These are phyloP conservation scores for Peronospora destructor DNA, from an alignment of 352 stramenopile species.

Conservation along the genomic window DNA sequence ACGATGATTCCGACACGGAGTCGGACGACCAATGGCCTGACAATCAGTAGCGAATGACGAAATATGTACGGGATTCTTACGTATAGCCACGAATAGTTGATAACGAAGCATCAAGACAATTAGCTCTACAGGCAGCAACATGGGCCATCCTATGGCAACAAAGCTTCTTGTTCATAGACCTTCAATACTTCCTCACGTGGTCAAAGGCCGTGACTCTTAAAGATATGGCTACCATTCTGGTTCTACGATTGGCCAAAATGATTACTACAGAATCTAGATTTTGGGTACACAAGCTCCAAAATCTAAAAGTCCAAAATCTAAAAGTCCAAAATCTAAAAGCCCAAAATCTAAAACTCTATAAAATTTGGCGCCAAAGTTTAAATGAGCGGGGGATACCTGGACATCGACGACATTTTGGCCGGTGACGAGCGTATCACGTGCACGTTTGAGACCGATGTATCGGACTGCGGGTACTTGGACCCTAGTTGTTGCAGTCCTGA, in stretches of 20 bases:
- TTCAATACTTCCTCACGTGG: constrained; percentile 63
- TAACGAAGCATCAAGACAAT: background rate
- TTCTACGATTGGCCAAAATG: constrained; percentile 2
- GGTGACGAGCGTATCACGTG: constrained; percentile 78
- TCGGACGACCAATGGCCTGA: constrained; percentile 6
- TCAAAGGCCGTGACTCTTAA: constrained; percentile 35
- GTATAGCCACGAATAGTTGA: background rate
- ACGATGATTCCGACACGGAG: constrained; percentile 29
- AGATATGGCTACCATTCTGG: constrained; percentile 9
- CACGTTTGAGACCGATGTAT: constrained; percentile 57
- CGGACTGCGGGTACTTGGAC: constrained; percentile 71
- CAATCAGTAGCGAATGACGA: background rate
- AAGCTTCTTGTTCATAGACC: constrained; percentile 90
- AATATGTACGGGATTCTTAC: background rate
- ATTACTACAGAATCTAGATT: background rate
- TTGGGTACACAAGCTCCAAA: background rate
- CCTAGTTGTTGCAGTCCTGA: constrained; percentile 52
- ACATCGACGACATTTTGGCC: constrained; percentile 71
- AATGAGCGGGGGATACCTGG: constrained; percentile 38
- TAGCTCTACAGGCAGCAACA: background rate
- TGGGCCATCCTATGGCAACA: constrained; percentile 61
- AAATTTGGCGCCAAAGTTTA: background rate
- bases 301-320: background rate
- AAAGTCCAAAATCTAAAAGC: background rate
- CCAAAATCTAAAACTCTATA: background rate